Evolutionary conservation across 2,329 filamentous ascomycete genomes (phyloP).

Genomic region (Aspergillus sp.): DNA sequence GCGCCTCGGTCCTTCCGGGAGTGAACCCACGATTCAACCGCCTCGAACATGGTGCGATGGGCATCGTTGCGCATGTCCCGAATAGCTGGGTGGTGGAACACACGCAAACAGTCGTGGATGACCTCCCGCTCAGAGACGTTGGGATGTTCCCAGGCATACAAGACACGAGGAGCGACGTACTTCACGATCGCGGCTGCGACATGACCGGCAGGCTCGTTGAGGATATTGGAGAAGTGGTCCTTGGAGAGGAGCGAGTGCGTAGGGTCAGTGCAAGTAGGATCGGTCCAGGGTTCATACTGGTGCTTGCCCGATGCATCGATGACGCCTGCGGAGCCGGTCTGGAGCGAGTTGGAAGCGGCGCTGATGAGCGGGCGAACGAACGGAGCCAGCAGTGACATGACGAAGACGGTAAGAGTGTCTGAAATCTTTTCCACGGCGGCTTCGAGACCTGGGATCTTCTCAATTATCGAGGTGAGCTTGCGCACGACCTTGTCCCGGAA

Average conservation of each 20-base stretch:
- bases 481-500: constrained; percentile 94
- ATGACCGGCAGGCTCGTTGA: constrained; percentile 70
- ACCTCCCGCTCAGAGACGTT: constrained; percentile 77
- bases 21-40: constrained; percentile 74
- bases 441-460: constrained; percentile 88
- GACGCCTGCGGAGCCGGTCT: constrained; percentile 72
- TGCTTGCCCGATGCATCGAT: constrained; percentile 62
- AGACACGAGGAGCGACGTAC: constrained; percentile 77
- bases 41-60: constrained; percentile 81
- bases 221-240: constrained; percentile 73
- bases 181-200: constrained; percentile 70
- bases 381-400: constrained; percentile 82
- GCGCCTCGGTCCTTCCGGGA: constrained; percentile 59
- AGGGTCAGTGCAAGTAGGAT: constrained; percentile 66
- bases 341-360: constrained; percentile 73
- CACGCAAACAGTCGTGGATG: constrained; percentile 67
- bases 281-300: constrained; percentile 74
- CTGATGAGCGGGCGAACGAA: constrained; percentile 90
- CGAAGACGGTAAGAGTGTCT: constrained; percentile 85
- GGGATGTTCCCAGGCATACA: constrained; percentile 90
- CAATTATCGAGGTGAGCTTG: constrained; percentile 73
- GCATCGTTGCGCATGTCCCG: constrained; percentile 70
- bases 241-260: constrained; percentile 79
- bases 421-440: constrained; percentile 86
- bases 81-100: constrained; percentile 86